Percentiles rank a stretch among this genome's conserved stretches.
Conservation (phyloP, 371 early-diverging fungal genomes). For the Mortierella polycephala region DNA sequence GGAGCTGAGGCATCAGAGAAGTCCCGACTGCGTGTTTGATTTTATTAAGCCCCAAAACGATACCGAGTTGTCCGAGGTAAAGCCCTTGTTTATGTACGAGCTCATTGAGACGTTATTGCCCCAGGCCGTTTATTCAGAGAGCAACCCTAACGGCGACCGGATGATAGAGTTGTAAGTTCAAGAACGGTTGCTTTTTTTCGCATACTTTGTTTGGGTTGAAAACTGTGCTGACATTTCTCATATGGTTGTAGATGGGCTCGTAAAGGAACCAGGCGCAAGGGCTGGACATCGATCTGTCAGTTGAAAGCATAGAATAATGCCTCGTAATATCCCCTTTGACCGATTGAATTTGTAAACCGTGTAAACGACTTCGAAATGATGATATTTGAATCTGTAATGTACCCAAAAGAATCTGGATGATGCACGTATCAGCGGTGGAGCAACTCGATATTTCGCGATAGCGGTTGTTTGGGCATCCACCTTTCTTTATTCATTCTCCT, state of each 20-base stretch:
- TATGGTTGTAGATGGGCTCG: slow-evolving; percentile 41
- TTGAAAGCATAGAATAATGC: slow-evolving; percentile 7
- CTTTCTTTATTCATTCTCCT: too few species aligned
- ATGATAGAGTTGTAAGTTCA: slow-evolving; percentile 78
- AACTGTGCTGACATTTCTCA: neutral
- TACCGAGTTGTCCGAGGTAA: slow-evolving; percentile 76
- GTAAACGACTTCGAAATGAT: too few species aligned
- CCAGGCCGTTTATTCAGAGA: slow-evolving; percentile 72
- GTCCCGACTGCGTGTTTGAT: slow-evolving; percentile 94
- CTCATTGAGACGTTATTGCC: slow-evolving; percentile 92
- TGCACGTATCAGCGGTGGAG: too few species aligned
- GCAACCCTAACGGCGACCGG: slow-evolving; percentile 70
- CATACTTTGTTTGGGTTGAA: neutral
- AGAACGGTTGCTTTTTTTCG: neutral
- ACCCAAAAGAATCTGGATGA: too few species aligned
- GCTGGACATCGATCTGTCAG: slow-evolving; percentile 53
- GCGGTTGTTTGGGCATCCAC: too few species aligned
- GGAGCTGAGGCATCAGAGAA: slow-evolving; percentile 92
- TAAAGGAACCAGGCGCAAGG: slow-evolving; percentile 43
- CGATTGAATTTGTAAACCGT: too few species aligned
- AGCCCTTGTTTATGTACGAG: slow-evolving; percentile 85
- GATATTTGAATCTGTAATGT: too few species aligned
- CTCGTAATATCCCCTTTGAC: too few species aligned
- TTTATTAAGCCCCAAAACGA: slow-evolving; percentile 77
- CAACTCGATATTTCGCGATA: too few species aligned